Base-by-base conservation (phyloP, 106 monocot genomes). In the Dendrobium chrysotoxum region DNA sequence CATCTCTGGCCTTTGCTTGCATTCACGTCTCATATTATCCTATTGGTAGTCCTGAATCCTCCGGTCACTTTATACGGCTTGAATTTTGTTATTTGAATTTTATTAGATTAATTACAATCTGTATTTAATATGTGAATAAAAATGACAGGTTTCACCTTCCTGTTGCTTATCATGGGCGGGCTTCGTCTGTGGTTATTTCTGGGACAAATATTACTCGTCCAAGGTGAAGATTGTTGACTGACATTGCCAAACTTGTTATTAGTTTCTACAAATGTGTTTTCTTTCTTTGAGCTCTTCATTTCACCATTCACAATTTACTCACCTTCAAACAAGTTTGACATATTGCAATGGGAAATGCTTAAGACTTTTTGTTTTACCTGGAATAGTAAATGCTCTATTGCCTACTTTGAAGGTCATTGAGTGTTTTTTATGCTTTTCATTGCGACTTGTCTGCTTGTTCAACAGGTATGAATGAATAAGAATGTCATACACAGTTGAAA, bases 81-180 rank as follows among this genome's bases (percentile, higher is more conserved):
- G 28, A 74, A 41, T 74, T 18, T 74, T 21, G 0, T 7, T 42
- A 20, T 74, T 5, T 74, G 73, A 40, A n/a, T 41, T 40, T 0
- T 7, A 74, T 42, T 7, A 20, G 13, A 74, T 70, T 70, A 20
- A 74, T 7, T 74, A 8, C 61, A 4, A 40, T 74, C 20, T 41
- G 20, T 40, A 42, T 40, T 74, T 74, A 40, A 74, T 28, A 40
- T 41, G 41, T 42, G 41, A 20, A 28, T 42, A 61, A 25, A 10
- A 76, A 45, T 55, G 78, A 79, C 87, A 99, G 99, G 99, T 95
- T 91, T 86, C 89, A 95, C 76, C 87, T 99, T 85, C 99, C 99
- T 42, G 83, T 99, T 80, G 99, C 88, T 78, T 99, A 99, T 88
- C 95, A 99, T 85, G 99, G 99, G 40, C 85, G 99, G 40, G 91